phyloP scores from a whole-genome alignment of 371 early-diverging fungal genomes.

The Zychaea mexicana region DNA sequence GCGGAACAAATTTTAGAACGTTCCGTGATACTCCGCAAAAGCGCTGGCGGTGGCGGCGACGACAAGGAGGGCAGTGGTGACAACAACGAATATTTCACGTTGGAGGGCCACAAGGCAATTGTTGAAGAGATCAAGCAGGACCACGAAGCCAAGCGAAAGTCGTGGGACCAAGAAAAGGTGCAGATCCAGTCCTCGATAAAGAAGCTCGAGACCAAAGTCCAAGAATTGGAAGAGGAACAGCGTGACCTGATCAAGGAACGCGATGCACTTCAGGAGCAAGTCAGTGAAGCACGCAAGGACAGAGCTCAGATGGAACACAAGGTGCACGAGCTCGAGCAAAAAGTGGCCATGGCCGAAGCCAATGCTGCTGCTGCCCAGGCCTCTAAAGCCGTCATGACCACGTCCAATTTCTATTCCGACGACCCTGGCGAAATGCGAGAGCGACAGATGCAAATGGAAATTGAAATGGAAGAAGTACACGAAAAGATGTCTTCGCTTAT shows the following conservation, averaged over 20 bases:
- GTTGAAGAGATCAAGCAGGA: conserved; percentile 39
- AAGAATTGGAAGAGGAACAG: conserved; percentile 64
- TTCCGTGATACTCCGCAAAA: conserved; percentile 34
- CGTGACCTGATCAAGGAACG: conserved; percentile 59
- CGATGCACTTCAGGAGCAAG: conserved; percentile 53
- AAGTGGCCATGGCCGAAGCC: conserved; percentile 46
- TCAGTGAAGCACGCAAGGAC: conserved; percentile 62
- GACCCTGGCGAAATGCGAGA: conserved; percentile 37
- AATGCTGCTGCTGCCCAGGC: conserved; percentile 41
- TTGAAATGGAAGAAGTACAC: conserved; percentile 55
- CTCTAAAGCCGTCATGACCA: conserved; percentile 14
- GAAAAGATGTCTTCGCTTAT: conserved; percentile 48
- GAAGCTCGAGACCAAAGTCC: conserved; percentile 35
- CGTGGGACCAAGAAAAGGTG: conserved; percentile 22
- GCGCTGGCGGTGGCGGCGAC: conserved; percentile 14
- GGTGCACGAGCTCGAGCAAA: conserved; percentile 47
- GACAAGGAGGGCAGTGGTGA: conserved; percentile 2
- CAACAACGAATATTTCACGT: conserved; percentile 19
- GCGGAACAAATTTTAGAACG: conserved; percentile 39
- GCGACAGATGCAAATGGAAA: conserved; percentile 47
- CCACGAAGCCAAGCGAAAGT: conserved; percentile 22
- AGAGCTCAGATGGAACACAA: conserved; percentile 39
- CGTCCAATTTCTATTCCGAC: conserved; percentile 26
- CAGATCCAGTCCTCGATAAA: conserved; percentile 22
- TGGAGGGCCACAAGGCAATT: conserved; percentile 44